Conservation (phyloP, 257 asterid genomes). For the Jacaranda mimosifolia region DNA sequence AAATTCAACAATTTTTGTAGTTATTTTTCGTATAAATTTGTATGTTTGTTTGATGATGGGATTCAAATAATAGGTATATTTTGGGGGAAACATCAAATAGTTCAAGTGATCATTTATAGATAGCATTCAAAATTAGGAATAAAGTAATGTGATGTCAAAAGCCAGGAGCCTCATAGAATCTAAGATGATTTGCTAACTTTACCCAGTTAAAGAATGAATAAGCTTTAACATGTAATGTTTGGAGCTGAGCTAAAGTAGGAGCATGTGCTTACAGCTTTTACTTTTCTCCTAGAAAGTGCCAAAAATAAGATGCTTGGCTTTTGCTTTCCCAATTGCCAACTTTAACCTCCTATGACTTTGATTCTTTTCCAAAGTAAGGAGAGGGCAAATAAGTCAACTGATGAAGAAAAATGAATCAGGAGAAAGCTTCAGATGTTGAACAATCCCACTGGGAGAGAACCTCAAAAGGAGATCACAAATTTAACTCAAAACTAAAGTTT, state of each 20-base stretch:
- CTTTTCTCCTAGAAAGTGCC: conserved; percentile 31
- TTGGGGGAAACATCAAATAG: too few relatives aligned
- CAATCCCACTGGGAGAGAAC: too few relatives aligned
- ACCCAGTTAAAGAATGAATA: conserved; percentile 31
- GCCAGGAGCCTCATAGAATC: conserved; percentile 3
- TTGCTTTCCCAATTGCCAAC: conserved; percentile 26
- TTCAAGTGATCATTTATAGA: background rate
- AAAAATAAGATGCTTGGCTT: conserved; percentile 35
- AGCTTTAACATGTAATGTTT: conserved; percentile 2
- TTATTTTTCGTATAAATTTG: too few relatives aligned
- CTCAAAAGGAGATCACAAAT: too few relatives aligned
- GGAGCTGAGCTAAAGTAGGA: conserved; percentile 35
- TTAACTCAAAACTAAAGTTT: too few relatives aligned
- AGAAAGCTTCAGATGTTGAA: too few relatives aligned
- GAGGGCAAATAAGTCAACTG: background rate
- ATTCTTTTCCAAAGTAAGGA: background rate
- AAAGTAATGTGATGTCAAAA: conserved; percentile 22
- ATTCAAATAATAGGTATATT: too few relatives aligned
- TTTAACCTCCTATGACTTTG: background rate
- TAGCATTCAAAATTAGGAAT: background rate
- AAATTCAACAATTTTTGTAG: too few relatives aligned
- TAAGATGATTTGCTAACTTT: conserved; percentile 14
- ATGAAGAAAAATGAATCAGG: too few relatives aligned
- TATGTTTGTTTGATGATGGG: too few relatives aligned
- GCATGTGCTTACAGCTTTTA: conserved; percentile 35